These are phyloP conservation scores for Sugiyamaella americana DNA, from an alignment of 805 yeast species.

Conservation along the genomic window DNA sequence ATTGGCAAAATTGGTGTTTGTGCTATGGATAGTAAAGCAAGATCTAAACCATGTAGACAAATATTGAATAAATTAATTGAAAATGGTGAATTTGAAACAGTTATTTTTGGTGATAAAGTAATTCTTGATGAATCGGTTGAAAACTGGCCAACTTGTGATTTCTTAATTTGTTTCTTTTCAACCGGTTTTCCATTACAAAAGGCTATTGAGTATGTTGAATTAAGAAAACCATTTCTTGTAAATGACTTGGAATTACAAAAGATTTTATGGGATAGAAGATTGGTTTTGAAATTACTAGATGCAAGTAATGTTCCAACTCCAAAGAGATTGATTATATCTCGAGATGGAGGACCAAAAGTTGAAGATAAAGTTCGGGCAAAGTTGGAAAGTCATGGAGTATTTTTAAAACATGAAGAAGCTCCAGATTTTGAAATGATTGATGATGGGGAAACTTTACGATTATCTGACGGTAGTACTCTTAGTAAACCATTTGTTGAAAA, in stretches of 20 bases:
- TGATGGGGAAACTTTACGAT: conserved; percentile 71
- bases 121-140: conserved; percentile 88
- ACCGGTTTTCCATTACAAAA: conserved; percentile 94
- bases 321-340: conserved; percentile 72
- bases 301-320: conserved; percentile 89
- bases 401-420: conserved; percentile 52
- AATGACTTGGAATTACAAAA: conserved; percentile 90
- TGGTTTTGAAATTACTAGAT: conserved; percentile 73
- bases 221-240: conserved; percentile 82
- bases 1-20: conserved; percentile 96
- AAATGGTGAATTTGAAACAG: conserved; percentile 92
- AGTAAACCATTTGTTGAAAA: conserved; percentile 94
- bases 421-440: conserved; percentile 70
- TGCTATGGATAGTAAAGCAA: conserved; percentile 96
- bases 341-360: conserved; percentile 95
- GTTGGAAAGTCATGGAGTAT: conserved; percentile 57
- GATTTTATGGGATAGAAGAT: conserved; percentile 93
- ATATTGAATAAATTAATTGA: conserved; percentile 83
- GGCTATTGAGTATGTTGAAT: conserved; percentile 83
- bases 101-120: conserved; percentile 95
- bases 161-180: conserved; percentile 87
- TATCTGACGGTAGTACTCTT: conserved; percentile 65
- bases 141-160: conserved; percentile 99
- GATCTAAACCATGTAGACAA: conserved; percentile 91
- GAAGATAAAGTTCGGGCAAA: conserved; percentile 59